phyloP scores from a whole-genome alignment of 2,329 filamentous ascomycete genomes.

The Phialophora chinensis region DNA sequence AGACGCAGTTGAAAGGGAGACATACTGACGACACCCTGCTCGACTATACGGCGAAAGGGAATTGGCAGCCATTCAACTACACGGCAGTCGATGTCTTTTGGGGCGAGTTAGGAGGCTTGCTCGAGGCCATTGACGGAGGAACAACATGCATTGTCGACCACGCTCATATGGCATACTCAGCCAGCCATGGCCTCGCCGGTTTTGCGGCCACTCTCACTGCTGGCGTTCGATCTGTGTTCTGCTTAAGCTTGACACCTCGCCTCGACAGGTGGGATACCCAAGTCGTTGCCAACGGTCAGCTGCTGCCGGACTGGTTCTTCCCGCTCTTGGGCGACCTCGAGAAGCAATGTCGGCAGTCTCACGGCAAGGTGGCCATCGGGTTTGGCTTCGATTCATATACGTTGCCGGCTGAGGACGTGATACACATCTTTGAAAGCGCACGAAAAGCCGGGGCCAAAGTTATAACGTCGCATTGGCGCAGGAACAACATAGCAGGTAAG shows the following conservation, averaged over 20 bases:
- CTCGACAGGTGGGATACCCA: conserved; percentile 17
- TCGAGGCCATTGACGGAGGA: conserved; percentile 16
- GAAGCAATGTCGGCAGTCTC: not conserved
- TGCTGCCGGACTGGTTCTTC: conserved; percentile 14
- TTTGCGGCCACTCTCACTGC: conserved; percentile 10
- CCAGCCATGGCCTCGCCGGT: conserved; percentile 8
- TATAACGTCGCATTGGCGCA: conserved; percentile 17
- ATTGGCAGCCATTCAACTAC: conserved; percentile 19
- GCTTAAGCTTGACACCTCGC: conserved; percentile 15
- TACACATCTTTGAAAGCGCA: conserved; percentile 15
- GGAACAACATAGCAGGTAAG: conserved; percentile 19
- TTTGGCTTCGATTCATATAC: conserved; percentile 15
- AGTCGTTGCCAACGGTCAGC: conserved; percentile 1
- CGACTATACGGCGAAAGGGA: conserved; percentile 15
- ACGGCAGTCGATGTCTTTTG: conserved; percentile 12
- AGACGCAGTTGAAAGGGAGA: conserved; percentile 13
- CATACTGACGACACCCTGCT: conserved; percentile 20
- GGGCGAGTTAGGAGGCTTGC: conserved; percentile 13
- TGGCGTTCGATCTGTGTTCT: not conserved
- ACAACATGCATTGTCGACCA: conserved; percentile 18
- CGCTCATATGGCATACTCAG: conserved; percentile 17
- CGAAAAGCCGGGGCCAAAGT: conserved; percentile 5
- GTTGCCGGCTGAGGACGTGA: conserved; percentile 10
- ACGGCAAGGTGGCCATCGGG: conserved; percentile 6
- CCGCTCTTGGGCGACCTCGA: conserved; percentile 8